A percentile compares a stretch with the other conserved stretches of the same genome.
phyloP scores from a whole-genome alignment of 2,329 filamentous ascomycete species.

The Metarhizium rileyi region DNA sequence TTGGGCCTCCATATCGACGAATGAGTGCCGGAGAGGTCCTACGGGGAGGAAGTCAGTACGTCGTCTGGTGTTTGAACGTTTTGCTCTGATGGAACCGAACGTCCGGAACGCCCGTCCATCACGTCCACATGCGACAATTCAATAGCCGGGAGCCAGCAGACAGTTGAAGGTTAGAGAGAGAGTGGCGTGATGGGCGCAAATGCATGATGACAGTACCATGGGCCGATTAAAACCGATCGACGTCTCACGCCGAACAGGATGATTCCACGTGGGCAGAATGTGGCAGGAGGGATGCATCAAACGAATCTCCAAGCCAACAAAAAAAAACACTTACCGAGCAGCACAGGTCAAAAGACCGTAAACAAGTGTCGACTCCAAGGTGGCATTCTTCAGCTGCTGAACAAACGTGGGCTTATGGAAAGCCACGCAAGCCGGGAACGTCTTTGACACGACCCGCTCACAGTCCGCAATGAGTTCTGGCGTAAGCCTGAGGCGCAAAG shows the following conservation, averaged over 20 bases:
- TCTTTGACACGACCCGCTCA: conserved; percentile 51
- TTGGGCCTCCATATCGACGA: conserved; percentile 47
- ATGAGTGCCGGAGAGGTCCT: conserved; percentile 48
- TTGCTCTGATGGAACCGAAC: no score
- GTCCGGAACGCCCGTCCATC: neutral
- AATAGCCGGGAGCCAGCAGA: neutral
- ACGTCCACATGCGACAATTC: neutral
- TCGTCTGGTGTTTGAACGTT: neutral
- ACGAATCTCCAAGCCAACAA: conserved; percentile 7
- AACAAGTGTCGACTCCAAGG: conserved; percentile 45
- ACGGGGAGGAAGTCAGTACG: neutral
- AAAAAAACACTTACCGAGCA: conserved; percentile 38
- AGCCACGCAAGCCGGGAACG: conserved; percentile 50
- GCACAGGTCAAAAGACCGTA: conserved; percentile 49
- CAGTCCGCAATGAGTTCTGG: conserved; percentile 50
- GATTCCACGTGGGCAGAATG: neutral
- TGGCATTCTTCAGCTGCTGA: conserved; percentile 47
- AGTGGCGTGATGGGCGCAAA: neutral
- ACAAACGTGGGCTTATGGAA: conserved; percentile 55
- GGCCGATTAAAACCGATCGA: neutral
- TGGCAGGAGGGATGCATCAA: conserved; percentile 12
- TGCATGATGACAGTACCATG: neutral
- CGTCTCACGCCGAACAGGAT: neutral
- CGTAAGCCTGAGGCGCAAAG: conserved; percentile 30
- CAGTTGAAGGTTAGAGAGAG: conserved; percentile 7